Evolutionary conservation across 2,329 filamentous ascomycete genomes (phyloP), one percentile per base, ranked within the genome.

Genomic region (Penicillium sp.): DNA sequence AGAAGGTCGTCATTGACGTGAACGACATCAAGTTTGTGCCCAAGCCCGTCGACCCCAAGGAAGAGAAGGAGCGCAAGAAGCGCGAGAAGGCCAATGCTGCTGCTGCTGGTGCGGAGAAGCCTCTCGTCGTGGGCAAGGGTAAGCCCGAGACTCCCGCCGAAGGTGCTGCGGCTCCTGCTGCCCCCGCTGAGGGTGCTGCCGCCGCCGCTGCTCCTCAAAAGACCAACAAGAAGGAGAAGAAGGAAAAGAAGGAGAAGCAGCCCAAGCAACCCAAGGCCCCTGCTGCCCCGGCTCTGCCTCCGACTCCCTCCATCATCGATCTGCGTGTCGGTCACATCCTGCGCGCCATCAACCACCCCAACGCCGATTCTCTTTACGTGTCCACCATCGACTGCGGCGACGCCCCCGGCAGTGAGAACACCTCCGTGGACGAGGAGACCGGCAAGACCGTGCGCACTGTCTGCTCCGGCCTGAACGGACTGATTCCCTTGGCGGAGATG

Each of bases 301-400:
- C 89, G 4, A 88, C 88, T 1, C 93, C 93, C 3, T 78, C 80
- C 50, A 81, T 95, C 52, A 96, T 98, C 66, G 93, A 98, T 69
- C 84, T 98, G 44, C 85, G 93, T 55, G 91, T 98, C 52, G 93
- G 93, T 52, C 93, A 97, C 76, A 96, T 98, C 61, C 84, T 98
- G 65, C 95, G 96, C 74, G 90, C 90, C 44, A 81, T 93, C 73
- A 86, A 90, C 70, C 93, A 98, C 76, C 93, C 93, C 46, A 94
- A 98, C 63, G 93, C 93, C 56, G 93, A 98, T 75, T 94, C 88
- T 9, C 81, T 98, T 45, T 98, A 84, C 72, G 93, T 98, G 52
- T 94, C 88, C 53, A 97, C 90, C 46, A 95, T 98, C 64, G 89
- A 90, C 55, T 90, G 91, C 75, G 93, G 93, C 56, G 93, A 98